phyloP scores from a whole-genome alignment of 2,329 filamentous ascomycete species.

The Fusarium redolens region DNA sequence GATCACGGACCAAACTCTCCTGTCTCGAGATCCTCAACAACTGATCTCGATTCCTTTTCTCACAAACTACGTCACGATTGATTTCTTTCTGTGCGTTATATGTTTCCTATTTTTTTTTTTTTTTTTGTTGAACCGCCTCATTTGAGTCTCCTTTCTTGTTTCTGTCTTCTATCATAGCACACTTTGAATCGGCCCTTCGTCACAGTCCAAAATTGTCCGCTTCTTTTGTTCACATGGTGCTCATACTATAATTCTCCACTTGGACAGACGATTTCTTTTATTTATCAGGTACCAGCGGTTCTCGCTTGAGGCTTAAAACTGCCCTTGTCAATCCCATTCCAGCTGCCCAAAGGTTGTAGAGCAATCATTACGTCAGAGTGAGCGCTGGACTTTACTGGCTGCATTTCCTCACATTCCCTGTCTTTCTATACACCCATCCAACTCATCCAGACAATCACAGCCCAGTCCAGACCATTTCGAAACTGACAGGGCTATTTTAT shows the following conservation, averaged over 20 bases:
- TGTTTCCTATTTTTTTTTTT: background rate
- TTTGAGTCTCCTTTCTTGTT: constrained; percentile 1
- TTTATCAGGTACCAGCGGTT: constrained; percentile 33
- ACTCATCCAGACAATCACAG: constrained; percentile 21
- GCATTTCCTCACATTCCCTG: constrained; percentile 35
- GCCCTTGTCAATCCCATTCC: constrained; percentile 20
- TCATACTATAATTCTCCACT: constrained; percentile 28
- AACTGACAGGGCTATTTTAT: constrained; percentile 29
- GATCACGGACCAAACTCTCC: constrained; percentile 46
- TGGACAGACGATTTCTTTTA: constrained; percentile 5
- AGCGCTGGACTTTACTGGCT: constrained; percentile 32
- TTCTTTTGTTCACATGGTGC: constrained; percentile 10
- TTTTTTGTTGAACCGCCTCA: constrained; percentile 20
- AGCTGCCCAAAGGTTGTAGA: constrained; percentile 1
- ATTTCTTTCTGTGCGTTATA: constrained; percentile 1
- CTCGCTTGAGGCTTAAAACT: constrained; percentile 32
- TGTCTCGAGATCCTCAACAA: constrained; percentile 30
- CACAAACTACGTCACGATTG: constrained; percentile 39
- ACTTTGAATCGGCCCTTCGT: constrained; percentile 24
- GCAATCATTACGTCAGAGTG: constrained; percentile 43
- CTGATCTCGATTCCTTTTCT: constrained; percentile 25
- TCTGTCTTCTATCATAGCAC: constrained; percentile 2
- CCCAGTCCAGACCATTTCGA: constrained; percentile 16
- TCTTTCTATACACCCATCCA: constrained; percentile 18
- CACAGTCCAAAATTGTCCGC: constrained; percentile 1